These are phyloP conservation scores for Ustilago shanxiensis DNA, from an alignment of 1,284 basidiomycete genomes.

Conservation along the genomic window DNA sequence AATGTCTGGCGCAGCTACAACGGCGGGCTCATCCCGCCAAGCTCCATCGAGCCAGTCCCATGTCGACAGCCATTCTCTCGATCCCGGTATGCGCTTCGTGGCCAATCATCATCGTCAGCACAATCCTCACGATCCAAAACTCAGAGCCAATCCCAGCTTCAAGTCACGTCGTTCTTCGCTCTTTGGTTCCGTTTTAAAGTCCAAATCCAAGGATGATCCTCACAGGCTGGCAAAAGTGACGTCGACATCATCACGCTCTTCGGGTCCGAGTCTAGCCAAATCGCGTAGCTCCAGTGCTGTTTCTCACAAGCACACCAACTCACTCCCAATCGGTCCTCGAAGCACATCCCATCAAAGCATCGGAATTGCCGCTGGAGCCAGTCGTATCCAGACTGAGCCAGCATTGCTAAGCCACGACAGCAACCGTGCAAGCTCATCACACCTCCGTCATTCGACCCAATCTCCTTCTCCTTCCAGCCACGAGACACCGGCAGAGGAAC, in stretches of 20 bases:
- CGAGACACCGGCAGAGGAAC: not conserved
- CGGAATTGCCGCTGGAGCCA: too few relatives aligned
- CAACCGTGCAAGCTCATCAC: not conserved
- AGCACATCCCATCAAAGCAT: not conserved
- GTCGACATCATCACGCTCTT: not conserved
- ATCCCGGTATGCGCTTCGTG: constrained; percentile 22
- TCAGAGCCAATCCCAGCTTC: constrained; percentile 36
- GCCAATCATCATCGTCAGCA: constrained; percentile 51
- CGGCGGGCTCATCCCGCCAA: not conserved
- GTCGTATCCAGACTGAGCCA: not conserved
- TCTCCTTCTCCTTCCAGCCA: not conserved
- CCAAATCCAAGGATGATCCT: constrained; percentile 16
- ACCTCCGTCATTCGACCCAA: not conserved
- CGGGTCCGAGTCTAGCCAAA: not conserved
- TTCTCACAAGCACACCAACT: constrained; percentile 12
- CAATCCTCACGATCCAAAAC: constrained; percentile 48
- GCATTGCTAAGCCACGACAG: not conserved
- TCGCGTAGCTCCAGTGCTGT: constrained; percentile 2
- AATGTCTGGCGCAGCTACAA: not conserved
- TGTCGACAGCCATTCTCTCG: not conserved
- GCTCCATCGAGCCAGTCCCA: not conserved
- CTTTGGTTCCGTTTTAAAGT: constrained; percentile 38
- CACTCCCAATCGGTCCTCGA: constrained; percentile 11
- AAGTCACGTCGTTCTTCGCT: constrained; percentile 43
- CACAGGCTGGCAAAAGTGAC: constrained; percentile 3